phyloP scores from a whole-genome alignment of 2,329 filamentous ascomycete species.

The Fusarium mexicanum region DNA sequence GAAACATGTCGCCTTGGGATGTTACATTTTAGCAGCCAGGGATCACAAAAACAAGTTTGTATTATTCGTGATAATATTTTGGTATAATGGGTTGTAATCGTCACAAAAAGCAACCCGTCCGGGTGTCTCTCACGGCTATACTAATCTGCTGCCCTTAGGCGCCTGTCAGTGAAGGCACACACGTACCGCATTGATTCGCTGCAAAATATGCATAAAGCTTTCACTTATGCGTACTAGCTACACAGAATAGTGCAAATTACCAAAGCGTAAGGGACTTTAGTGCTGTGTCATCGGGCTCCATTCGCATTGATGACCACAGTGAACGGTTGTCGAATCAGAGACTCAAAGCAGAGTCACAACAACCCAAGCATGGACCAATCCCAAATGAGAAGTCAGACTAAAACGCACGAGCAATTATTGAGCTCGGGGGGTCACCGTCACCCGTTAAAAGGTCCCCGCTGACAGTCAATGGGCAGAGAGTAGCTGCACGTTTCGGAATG shows the following conservation, averaged over 20 bases:
- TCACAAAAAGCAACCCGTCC: fast-evolving
- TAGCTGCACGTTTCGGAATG: not conserved
- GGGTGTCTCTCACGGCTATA: not conserved
- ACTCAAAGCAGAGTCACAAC: not conserved
- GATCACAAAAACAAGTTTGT: fast-evolving
- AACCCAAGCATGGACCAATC: not conserved
- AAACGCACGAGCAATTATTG: not conserved
- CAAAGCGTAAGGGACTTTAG: not conserved
- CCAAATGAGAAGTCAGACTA: not conserved
- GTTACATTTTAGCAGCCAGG: fast-evolving
- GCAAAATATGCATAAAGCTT: fast-evolving
- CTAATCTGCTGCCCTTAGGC: not conserved
- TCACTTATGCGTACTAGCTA: no score
- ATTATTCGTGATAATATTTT: fast-evolving
- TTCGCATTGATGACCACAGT: not conserved
- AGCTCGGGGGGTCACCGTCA: fast-evolving
- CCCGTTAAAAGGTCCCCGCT: not conserved
- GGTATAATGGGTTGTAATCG: not conserved
- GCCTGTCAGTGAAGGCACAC: not conserved
- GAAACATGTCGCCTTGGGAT: not conserved
- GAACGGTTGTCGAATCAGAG: not conserved
- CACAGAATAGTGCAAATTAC: fast-evolving
- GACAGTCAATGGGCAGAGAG: not conserved
- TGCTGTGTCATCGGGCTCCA: not conserved
- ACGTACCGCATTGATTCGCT: fast-evolving